Evolutionary conservation across 1,284 basidiomycete species (phyloP).

Genomic region (Ceratobasidium sp.): DNA sequence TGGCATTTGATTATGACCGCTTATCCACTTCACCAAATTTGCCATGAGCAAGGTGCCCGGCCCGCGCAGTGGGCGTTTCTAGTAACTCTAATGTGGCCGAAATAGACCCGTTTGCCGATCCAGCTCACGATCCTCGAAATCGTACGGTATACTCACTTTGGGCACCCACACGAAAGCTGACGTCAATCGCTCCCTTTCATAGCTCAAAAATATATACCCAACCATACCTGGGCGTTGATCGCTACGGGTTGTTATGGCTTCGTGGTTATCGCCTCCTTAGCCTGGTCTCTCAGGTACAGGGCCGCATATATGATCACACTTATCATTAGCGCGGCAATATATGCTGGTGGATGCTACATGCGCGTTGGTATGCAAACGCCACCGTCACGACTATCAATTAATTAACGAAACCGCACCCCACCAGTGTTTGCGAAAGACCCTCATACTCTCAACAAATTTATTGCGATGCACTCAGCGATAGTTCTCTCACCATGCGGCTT

Average conservation of each 20-base stretch:
- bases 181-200: background rate
- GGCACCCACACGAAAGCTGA: background rate
- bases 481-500: slow-evolving; percentile 76
- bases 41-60: too few relatives aligned
- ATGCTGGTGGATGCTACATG: slow-evolving; percentile 62
- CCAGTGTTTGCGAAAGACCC: slow-evolving; percentile 53
- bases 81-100: background rate
- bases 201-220: slow-evolving; percentile 36
- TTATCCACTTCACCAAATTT: too few relatives aligned
- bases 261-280: background rate
- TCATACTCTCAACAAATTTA: slow-evolving; percentile 59
- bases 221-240: slow-evolving; percentile 15
- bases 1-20: too few relatives aligned
- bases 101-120: slow-evolving; percentile 7
- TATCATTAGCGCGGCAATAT: slow-evolving; percentile 71
- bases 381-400: background rate
- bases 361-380: slow-evolving; percentile 58
- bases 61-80: too few relatives aligned
- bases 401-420: slow-evolving; percentile 23
- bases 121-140: slow-evolving; percentile 13
- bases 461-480: slow-evolving; percentile 71
- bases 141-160: background rate
- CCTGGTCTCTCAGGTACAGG: slow-evolving; percentile 21
- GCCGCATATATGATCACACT: slow-evolving; percentile 71
- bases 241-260: slow-evolving; percentile 2